phyloP scores from a whole-genome alignment of 164 flowering plant genomes.

The Sextonia rubra region DNA sequence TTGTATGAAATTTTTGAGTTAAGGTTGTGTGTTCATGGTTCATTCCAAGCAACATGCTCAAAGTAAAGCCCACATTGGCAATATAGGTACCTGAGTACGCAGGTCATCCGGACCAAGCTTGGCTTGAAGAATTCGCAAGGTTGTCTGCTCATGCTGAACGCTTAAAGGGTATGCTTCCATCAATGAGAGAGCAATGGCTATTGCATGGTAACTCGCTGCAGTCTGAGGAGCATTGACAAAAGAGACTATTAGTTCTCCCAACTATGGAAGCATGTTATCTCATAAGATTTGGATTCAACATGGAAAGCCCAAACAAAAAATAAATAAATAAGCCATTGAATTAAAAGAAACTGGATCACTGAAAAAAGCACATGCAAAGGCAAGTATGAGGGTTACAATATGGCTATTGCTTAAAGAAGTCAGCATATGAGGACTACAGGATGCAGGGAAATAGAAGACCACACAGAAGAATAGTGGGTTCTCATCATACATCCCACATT shows the following conservation, averaged over 20 bases:
- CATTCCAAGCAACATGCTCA: neutral
- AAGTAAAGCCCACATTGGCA: neutral
- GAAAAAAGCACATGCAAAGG: neutral
- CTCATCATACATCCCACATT: neutral
- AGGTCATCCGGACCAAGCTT: conserved; percentile 58
- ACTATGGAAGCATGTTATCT: neutral
- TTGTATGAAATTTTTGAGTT: too few relatives aligned
- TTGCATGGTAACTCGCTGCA: conserved; percentile 99
- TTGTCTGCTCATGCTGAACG: conserved; percentile 98
- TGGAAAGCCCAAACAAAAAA: neutral
- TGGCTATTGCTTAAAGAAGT: neutral
- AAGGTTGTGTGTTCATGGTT: neutral
- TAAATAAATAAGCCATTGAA: neutral
- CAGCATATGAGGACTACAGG: neutral
- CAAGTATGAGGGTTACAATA: neutral
- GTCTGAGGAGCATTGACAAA: conserved; percentile 47
- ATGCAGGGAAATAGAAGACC: neutral
- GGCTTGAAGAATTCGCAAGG: conserved; percentile 83
- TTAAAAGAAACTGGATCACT: neutral
- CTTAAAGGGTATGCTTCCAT: conserved; percentile 99
- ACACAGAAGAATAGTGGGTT: neutral
- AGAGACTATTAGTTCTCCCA: conserved; percentile 9
- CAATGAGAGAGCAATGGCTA: conserved; percentile 97
- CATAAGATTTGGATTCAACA: neutral
- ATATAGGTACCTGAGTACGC: conserved; percentile 29